These are phyloP conservation scores for Ogataea naganishii DNA, from an alignment of 805 yeast genomes.

Conservation along the genomic window DNA sequence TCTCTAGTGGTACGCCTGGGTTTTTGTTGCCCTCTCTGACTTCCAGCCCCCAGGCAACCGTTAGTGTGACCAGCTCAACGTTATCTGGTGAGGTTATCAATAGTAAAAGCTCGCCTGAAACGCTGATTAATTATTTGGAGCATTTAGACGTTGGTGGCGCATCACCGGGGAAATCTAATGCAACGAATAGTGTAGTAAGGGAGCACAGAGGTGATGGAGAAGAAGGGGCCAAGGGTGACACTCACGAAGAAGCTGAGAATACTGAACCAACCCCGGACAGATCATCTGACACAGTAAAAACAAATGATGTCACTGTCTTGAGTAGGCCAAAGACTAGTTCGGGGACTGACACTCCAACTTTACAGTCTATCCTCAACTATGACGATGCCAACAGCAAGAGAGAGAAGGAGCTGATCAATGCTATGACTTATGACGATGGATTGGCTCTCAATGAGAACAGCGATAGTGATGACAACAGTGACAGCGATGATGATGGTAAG, in stretches of 20 bases:
- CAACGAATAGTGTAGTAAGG: too few species aligned
- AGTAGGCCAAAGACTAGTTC: too few species aligned
- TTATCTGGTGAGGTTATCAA: conserved; percentile 1
- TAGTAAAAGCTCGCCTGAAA: conserved; percentile 1
- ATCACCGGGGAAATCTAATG: too few species aligned
- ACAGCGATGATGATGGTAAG: conserved; percentile 2
- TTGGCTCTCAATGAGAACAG: conserved; percentile 5
- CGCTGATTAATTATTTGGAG: conserved; percentile 11
- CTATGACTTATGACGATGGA: conserved; percentile 11
- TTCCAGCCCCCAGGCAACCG: conserved; percentile 1
- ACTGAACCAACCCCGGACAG: too few species aligned
- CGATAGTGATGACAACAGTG: neutral
- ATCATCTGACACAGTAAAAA: too few species aligned
- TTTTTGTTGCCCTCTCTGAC: conserved; percentile 1
- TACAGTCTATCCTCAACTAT: conserved; percentile 7
- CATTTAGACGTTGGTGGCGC: conserved; percentile 11
- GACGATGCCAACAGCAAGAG: conserved; percentile 1
- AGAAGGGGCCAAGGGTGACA: too few species aligned
- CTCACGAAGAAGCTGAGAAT: too few species aligned
- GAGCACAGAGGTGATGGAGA: too few species aligned
- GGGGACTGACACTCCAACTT: conserved; percentile 6
- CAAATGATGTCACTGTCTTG: too few species aligned
- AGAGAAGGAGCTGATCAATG: conserved; percentile 10
- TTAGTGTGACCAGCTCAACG: conserved; percentile 1
- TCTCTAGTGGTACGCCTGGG: neutral